Evolutionary conservation across 2,329 filamentous ascomycete genomes (phyloP).

Genomic region (Madurella mycetomatis): DNA sequence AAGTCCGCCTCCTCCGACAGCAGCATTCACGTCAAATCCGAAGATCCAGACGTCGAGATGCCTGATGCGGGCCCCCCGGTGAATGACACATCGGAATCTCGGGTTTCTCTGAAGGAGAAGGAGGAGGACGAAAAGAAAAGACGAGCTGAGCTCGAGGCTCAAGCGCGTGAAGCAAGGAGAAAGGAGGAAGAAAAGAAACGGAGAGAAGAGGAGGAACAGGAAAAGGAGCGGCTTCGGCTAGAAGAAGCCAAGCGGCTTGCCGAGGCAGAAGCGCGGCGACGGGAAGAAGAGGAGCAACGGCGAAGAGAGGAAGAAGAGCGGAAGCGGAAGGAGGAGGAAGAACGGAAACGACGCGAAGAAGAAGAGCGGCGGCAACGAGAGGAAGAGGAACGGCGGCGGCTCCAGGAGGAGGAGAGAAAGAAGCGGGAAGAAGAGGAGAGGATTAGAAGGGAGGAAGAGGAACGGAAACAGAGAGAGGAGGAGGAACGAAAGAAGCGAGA

Average conservation of each 20-base stretch:
- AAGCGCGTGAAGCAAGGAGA: slow-evolving; percentile 24
- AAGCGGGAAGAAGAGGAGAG: slow-evolving; percentile 37
- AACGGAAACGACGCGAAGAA: slow-evolving; percentile 28
- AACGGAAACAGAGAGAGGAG: slow-evolving; percentile 28
- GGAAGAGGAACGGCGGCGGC: slow-evolving; percentile 28
- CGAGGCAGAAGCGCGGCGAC: slow-evolving; percentile 23
- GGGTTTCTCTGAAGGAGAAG: slow-evolving; percentile 27
- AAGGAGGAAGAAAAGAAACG: slow-evolving; percentile 29
- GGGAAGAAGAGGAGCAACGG: slow-evolving; percentile 29
- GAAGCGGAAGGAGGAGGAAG: slow-evolving; percentile 31
- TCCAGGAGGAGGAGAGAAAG: slow-evolving; percentile 31
- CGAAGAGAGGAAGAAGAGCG: slow-evolving; percentile 23
- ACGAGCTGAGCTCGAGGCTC: slow-evolving; percentile 33
- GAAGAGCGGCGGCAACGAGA: slow-evolving; percentile 28
- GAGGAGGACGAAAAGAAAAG: slow-evolving; percentile 32
- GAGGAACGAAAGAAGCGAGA: slow-evolving; percentile 29
- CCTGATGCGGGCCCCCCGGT: slow-evolving; percentile 37
- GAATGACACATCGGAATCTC: slow-evolving; percentile 28
- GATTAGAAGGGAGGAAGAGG: slow-evolving; percentile 26
- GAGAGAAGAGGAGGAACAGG: slow-evolving; percentile 25
- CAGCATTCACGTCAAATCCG: slow-evolving; percentile 54
- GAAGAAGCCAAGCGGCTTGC: slow-evolving; percentile 25
- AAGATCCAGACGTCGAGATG: slow-evolving; percentile 55
- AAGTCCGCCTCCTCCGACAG: slow-evolving; percentile 43
- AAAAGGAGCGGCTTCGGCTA: slow-evolving; percentile 27